Evolutionary conservation across 179 eudicot genomes (phyloP), one percentile per base, ranked within the genome.

Genomic region (Beta lomatogona): DNA sequence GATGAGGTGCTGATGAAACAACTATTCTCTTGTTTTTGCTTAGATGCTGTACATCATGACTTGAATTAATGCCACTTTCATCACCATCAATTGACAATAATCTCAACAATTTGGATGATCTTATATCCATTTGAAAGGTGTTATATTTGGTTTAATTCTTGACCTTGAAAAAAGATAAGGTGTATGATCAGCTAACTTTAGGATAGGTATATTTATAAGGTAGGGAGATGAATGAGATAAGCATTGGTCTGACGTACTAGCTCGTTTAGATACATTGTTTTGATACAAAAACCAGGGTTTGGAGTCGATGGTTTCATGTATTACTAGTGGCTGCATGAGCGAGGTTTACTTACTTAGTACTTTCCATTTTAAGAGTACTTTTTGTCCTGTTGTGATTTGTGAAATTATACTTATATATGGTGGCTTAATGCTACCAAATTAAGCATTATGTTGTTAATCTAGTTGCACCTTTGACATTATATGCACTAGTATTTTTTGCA

Each of bases 181-280:
- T 21, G 59, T 48, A 45, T 45, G n/a, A 9, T 14, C 8, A 48
- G 44, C 21, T 60, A 4, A 58, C 12, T 58, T 44, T 18, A 1
- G 22, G 68, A 64, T 41, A 31, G 31, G 46, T 53, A 1, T 57
- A 3, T 28, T 36, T 36, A 36, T 36, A 11, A 6, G 69, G 46
- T 52, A 6, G 53, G 50, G 53, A 54, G 61, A 78, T 48, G 53
- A 48, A 48, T 41, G 9, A 48, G 6, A 53, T 66, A 25, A 59
- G 10, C 18, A 2, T 9, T 1, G 10, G 25, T 9, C 15, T 5
- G 16, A 10, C 6, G 53, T 68, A 21, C 21, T 45, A 70, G 54
- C 28, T 73, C 50, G 82, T 59, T 11, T 36, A 63, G 77, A 64
- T 46, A 72, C 82, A 63, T 63, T 36, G 77, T 72, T 80, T 80